Conservation (phyloP, 176 grass and related monocot genomes). For the Oryza nivara region DNA sequence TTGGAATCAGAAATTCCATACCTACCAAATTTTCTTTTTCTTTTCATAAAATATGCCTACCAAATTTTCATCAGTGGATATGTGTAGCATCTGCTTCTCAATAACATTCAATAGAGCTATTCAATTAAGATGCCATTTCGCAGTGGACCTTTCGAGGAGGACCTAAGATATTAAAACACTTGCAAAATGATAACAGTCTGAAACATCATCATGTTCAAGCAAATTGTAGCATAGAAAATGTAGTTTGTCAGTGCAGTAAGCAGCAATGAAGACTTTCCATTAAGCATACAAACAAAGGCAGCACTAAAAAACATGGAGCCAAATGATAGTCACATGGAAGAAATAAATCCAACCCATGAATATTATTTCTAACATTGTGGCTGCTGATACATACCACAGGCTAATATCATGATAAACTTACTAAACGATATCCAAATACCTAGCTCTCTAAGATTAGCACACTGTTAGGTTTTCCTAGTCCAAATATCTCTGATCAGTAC, state of each 20-base stretch:
- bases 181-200: not conserved
- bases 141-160: not conserved
- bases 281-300: not conserved
- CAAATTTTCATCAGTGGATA: not conserved
- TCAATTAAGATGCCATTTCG: not conserved
- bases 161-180: not conserved
- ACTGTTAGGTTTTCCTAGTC: not conserved
- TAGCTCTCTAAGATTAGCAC: not conserved
- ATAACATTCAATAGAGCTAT: not conserved
- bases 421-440: not conserved
- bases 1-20: not conserved
- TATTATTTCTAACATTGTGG: not conserved
- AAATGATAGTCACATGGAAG: not conserved
- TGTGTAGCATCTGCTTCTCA: not conserved
- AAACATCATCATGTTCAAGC: not conserved
- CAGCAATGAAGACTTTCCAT: too few relatives aligned
- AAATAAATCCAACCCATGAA: slow-evolving; percentile 3
- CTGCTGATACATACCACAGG: not conserved
- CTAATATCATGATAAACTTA: not conserved
- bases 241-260: too few relatives aligned
- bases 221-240: not conserved
- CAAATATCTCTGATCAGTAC: not conserved
- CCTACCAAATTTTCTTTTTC: too few relatives aligned
- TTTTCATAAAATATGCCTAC: not conserved
- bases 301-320: not conserved